Evolutionary conservation across 139 green algal genomes (phyloP).

Genomic region (Pleodorina starrii): DNA sequence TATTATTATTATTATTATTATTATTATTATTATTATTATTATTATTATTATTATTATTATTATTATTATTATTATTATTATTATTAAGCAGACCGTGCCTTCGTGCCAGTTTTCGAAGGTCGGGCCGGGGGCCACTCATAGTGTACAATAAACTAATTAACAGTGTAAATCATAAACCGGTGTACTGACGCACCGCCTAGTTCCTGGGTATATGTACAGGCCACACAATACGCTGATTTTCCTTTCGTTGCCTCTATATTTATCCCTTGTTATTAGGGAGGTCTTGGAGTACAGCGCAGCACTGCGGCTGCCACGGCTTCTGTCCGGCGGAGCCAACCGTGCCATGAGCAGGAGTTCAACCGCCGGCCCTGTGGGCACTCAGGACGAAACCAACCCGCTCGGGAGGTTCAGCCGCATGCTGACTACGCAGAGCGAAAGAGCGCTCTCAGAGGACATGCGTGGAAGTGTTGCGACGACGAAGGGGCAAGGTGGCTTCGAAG

Average conservation of each 20-base stretch:
- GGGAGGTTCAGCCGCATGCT: neutral
- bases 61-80: conserved; percentile 7
- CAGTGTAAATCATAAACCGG: no score
- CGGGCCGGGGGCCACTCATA: no score
- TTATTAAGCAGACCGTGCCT: neutral
- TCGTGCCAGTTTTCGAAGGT: no score
- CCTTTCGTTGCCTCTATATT: no score
- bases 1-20: conserved; percentile 7
- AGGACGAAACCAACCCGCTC: neutral
- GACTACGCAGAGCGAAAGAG: neutral
- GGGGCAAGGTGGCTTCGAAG: no score
- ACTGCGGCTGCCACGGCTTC: neutral
- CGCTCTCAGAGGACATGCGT: no score
- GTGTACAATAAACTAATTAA: no score
- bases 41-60: conserved; percentile 7
- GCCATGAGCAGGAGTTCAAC: neutral
- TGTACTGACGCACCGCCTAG: no score
- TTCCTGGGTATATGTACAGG: no score
- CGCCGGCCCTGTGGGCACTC: neutral
- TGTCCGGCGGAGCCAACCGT: neutral
- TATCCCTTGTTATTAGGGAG: no score
- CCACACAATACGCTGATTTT: no score
- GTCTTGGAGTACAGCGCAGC: neutral
- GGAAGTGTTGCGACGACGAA: no score
- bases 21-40: conserved; percentile 7